Evolutionary conservation across 2,329 filamentous ascomycete genomes (phyloP), one percentile per base, ranked within the genome.

Genomic region (Chaetomiaceae sp.): DNA sequence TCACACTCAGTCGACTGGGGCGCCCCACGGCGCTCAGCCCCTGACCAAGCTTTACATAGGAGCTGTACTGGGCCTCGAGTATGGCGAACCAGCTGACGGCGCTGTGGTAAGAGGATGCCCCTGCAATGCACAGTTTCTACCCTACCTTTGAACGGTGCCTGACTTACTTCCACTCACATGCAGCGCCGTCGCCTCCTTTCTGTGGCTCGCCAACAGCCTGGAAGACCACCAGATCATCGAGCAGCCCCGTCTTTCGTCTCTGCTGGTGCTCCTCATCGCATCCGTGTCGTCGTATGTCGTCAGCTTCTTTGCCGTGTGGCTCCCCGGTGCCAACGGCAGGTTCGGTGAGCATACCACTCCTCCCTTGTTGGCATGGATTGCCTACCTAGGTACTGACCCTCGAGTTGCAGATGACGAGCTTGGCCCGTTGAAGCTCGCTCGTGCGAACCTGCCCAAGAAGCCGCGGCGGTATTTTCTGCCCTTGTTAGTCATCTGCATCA

Each of bases 171-270:
- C 29, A 41, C 36, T 29, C 26, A 24, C 24, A 7, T 36, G 1
- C 27, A 77, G 74, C 56, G 68, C 71, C 50, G 56, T 73, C 12
- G 56, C 65, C 37, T 75, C 72, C 3, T 74, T 76, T 57, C 56
- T 70, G 35, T 76, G 72, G 62, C 64, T 76, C 12, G 68, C 67
- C 3, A 63, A 67, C 50, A 70, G 66, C 6, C 58, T 75, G 11
- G 68, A 75, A 47, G 66, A 67, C 32, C 73, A 76, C 54, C 71
- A 70, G 17, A 61, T 77, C 43, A 68, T 72, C 51, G 75, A 74
- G 54, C 67, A 69, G 34, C 74, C 73, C 1, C 67, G 70, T 11
- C 60, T 75, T 17, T 78, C 74, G 17, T 68, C 67, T 9, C 61
- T 72, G 20, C 59, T 75, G 12, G 60, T 76, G 8, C 61, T 77